Evolutionary conservation across 352 stramenopile genomes (phyloP).

Genomic region (Phytophthora agathidicida): DNA sequence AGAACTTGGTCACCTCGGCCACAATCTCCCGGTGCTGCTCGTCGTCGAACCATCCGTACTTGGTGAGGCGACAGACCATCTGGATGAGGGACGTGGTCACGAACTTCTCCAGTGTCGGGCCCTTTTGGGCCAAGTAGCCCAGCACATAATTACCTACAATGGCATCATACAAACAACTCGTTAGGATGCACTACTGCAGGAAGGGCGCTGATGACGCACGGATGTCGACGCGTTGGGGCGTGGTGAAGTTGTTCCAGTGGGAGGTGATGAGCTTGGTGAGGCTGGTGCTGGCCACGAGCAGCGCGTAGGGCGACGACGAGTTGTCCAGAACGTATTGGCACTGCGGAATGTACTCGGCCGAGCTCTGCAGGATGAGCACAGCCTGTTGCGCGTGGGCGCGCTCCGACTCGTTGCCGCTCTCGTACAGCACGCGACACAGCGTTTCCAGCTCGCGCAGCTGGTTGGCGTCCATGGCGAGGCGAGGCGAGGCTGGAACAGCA

Average conservation of each 20-base stretch:
- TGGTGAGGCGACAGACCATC: constrained; percentile 98
- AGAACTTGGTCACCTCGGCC: constrained; percentile 98
- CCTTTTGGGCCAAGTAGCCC: constrained; percentile 96
- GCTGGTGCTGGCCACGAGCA: constrained; percentile 96
- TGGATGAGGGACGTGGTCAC: constrained; percentile 96
- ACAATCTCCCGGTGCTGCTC: constrained; percentile 96
- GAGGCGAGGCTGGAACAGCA: neutral
- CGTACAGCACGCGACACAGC: constrained; percentile 82
- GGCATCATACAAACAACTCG: neutral
- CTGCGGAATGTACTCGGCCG: constrained; percentile 98
- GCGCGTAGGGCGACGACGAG: constrained; percentile 94
- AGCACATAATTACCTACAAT: constrained; percentile 96
- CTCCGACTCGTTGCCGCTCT: constrained; percentile 75
- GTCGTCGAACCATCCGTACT: constrained; percentile 99
- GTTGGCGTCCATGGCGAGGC: constrained; percentile 67
- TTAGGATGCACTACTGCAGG: no score
- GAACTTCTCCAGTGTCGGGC: constrained; percentile 94
- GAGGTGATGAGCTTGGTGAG: constrained; percentile 98
- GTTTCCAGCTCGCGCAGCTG: constrained; percentile 83
- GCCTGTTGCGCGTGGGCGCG: constrained; percentile 80
- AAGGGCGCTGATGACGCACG: constrained; percentile 54
- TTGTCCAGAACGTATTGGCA: constrained; percentile 99
- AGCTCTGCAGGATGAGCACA: constrained; percentile 88
- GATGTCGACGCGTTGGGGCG: constrained; percentile 92
- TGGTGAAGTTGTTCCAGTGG: constrained; percentile 95